Percentiles rank a stretch among this genome's conserved stretches.
Conservation (phyloP, 306 rosid species). For the Abrus pulchellus region DNA sequence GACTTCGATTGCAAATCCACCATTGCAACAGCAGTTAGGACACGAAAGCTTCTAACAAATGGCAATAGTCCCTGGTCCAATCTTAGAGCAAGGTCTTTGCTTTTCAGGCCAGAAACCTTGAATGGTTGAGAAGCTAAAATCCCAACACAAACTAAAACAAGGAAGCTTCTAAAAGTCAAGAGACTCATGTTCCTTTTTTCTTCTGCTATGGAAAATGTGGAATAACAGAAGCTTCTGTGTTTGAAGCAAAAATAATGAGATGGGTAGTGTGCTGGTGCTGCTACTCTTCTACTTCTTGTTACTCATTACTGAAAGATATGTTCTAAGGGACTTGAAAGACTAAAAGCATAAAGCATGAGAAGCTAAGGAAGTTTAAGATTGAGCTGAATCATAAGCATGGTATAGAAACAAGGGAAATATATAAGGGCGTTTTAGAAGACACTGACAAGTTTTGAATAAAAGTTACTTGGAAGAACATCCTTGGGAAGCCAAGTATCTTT, state of each 20-base stretch:
- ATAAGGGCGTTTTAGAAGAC: slow-evolving; percentile 77
- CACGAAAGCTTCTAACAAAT: slow-evolving; percentile 52
- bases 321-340: slow-evolving; percentile 75
- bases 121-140: slow-evolving; percentile 71
- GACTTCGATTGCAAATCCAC: slow-evolving; percentile 60
- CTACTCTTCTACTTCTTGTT: slow-evolving; percentile 42
- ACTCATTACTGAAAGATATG: slow-evolving; percentile 56
- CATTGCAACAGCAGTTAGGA: slow-evolving; percentile 59
- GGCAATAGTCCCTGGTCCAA: slow-evolving; percentile 59
- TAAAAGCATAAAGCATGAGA: slow-evolving; percentile 66
- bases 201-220: slow-evolving; percentile 35
- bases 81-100: slow-evolving; percentile 74
- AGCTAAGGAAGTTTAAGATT: slow-evolving; percentile 75
- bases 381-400: slow-evolving; percentile 83
- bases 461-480: slow-evolving; percentile 82
- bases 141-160: slow-evolving; percentile 63
- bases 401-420: slow-evolving; percentile 63
- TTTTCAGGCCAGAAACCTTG: slow-evolving; percentile 65
- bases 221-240: slow-evolving; percentile 22
- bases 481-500: slow-evolving; percentile 95
- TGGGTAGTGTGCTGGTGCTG: slow-evolving; percentile 40
- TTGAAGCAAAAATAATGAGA: slow-evolving; percentile 27
- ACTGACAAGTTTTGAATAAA: slow-evolving; percentile 73
- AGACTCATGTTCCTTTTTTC: slow-evolving; percentile 54
- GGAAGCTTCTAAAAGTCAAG: slow-evolving; percentile 56